Conservation (phyloP, 2,329 filamentous ascomycete species). For the Penicillium expansum region DNA sequence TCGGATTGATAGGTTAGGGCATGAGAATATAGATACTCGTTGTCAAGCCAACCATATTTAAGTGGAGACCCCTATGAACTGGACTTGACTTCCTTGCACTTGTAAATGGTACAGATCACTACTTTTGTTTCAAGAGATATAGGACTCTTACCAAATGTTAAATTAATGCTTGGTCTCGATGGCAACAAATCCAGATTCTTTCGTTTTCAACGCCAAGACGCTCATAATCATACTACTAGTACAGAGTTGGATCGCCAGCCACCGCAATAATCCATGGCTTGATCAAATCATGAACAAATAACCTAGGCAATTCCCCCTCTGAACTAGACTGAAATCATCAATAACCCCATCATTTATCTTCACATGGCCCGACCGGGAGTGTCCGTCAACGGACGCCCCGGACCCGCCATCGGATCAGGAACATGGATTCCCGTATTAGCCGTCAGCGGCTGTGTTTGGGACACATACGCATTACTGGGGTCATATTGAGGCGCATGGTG, state of each 20-base stretch:
- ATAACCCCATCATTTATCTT: neutral
- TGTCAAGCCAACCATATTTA: constrained; percentile 4
- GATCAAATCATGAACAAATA: neutral
- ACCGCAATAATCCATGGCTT: neutral
- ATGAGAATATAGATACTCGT: neutral
- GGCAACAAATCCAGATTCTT: neutral
- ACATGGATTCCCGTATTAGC: constrained; percentile 6
- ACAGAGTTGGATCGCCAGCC: constrained; percentile 5
- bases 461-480: constrained; percentile 30
- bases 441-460: constrained; percentile 18
- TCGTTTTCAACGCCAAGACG: neutral
- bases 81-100: neutral
- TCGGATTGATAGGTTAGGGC: neutral
- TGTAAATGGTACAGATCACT: neutral
- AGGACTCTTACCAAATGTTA: neutral
- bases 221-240: constrained; percentile 5
- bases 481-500: constrained; percentile 25
- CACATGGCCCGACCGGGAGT: constrained; percentile 17
- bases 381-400: constrained; percentile 22
- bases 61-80: neutral
- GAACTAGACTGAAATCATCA: constrained; percentile 1
- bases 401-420: constrained; percentile 3
- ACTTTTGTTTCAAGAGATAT: neutral
- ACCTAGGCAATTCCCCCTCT: neutral
- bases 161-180: neutral